Base-by-base conservation (phyloP, 2,329 filamentous ascomycete species). In the Westerdykella ornata region DNA sequence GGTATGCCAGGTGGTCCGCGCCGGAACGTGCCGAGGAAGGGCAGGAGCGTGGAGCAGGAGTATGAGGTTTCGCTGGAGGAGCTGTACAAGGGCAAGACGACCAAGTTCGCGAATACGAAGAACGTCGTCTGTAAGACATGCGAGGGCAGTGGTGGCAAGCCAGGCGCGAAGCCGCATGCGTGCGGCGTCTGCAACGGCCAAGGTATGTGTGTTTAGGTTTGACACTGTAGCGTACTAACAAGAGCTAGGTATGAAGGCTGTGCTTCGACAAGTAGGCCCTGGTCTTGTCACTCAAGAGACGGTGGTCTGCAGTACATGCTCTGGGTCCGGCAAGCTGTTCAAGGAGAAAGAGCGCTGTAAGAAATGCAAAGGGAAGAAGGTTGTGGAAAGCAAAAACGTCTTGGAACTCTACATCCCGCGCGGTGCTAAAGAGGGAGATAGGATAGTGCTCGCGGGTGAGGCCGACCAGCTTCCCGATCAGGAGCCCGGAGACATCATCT, bases 301-400 rank as follows among this genome's bases (percentile, higher is more conserved):
- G 5, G 80, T 89, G 29, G 68, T 82, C 28, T 98, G 92, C 67
- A 82, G 84, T 56, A 82, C 84, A 57, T 98, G 92, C 69, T 76
- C 82, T 45, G 90, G 89, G 26, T 78, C 81, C n/a, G 92, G 92
- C 5, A 81, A 82, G 60, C 81, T 89, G 60, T 94, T 82, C 72
- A 90, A 90, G 67, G 88, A 95, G 61, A 97, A 97, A 74, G 92
- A 98, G 61, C 87, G 88, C 63, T 98, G 92, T 75, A 95, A 94
- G 76, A 96, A 92, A 74, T 98, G 92, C 80, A 97, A 97, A 71
- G 92, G 92, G 59, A 86, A 85, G 67, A 80, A 87, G 48, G 88
- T 87, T 12, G 80, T 81, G 34, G 84, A 88, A 57, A 85, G 92
- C 68, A 92, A 86, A 68, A 98, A 97, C 72, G 85, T 90, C 3